phyloP scores from a whole-genome alignment of 345 rosid species.

The Tarenaya hassleriana region DNA sequence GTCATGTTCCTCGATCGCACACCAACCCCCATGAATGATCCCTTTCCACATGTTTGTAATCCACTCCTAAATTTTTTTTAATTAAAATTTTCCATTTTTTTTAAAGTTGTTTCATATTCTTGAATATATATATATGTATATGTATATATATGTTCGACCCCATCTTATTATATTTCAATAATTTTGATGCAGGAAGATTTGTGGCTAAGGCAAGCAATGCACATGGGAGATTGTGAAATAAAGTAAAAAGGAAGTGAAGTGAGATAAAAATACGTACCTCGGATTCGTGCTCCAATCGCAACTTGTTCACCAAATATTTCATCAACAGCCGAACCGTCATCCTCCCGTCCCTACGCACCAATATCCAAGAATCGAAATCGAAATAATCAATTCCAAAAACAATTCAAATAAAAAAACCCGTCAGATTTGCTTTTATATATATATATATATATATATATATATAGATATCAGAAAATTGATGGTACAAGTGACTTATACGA shows the following conservation, averaged over 20 bases:
- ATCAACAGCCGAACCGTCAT: conserved; percentile 86
- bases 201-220: conserved; percentile 37
- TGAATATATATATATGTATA: conserved; percentile 15
- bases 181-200: neutral
- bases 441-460: too few species aligned
- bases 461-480: too few species aligned
- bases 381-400: too few species aligned
- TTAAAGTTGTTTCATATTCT: conserved; percentile 19
- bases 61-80: too few species aligned
- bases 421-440: too few species aligned
- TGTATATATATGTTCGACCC: too few species aligned
- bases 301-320: conserved; percentile 94
- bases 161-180: too few species aligned
- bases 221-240: conserved; percentile 24
- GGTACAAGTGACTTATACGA: too few species aligned
- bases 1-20: conserved; percentile 31
- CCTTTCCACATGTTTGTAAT: conserved; percentile 28
- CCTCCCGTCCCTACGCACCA: conserved; percentile 70
- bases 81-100: conserved; percentile 22
- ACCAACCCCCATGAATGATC: neutral
- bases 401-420: too few species aligned
- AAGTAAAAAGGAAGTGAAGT: conserved; percentile 7
- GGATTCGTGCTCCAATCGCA: conserved; percentile 85
- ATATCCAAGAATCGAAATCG: conserved; percentile 25
- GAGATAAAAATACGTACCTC: conserved; percentile 51